Percentiles rank a stretch among this genome's conserved stretches.
Conservation (phyloP, 2,329 filamentous ascomycete genomes). For the Colletotrichum cordylinicola region DNA sequence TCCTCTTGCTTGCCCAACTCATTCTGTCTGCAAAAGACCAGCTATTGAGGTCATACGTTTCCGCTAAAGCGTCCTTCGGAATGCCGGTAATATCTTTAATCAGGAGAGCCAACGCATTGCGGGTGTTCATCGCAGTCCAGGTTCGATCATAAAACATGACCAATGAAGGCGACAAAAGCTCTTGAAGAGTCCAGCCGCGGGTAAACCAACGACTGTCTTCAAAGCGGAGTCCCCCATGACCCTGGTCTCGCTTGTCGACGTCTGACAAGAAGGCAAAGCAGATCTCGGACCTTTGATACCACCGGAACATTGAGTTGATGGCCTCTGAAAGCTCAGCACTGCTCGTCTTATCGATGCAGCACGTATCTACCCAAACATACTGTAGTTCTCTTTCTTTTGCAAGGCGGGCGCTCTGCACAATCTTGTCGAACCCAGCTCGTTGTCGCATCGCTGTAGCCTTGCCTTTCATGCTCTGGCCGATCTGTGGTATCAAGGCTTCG, state of each 20-base stretch:
- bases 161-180: constrained; percentile 22
- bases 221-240: too few species aligned
- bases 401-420: constrained; percentile 11
- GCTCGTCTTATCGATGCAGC: constrained; percentile 38
- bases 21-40: too few species aligned
- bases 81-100: too few species aligned
- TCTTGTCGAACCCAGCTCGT: background rate
- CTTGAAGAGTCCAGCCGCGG: constrained; percentile 1
- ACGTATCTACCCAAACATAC: constrained; percentile 42
- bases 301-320: constrained; percentile 31
- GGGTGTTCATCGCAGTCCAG: too few species aligned
- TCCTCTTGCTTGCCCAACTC: constrained; percentile 26
- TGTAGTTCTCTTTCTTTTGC: constrained; percentile 23
- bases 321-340: constrained; percentile 36
- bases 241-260: too few species aligned
- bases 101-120: too few species aligned
- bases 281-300: constrained; percentile 35
- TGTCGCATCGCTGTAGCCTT: background rate
- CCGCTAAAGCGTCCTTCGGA: too few species aligned
- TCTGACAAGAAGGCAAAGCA: constrained; percentile 39
- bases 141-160: too few species aligned
- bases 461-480: background rate
- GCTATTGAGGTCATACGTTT: too few species aligned
- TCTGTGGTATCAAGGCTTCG: background rate
- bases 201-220: constrained; percentile 11